Base-by-base conservation (phyloP, 306 rosid genomes). In the Cicer cuneatum region DNA sequence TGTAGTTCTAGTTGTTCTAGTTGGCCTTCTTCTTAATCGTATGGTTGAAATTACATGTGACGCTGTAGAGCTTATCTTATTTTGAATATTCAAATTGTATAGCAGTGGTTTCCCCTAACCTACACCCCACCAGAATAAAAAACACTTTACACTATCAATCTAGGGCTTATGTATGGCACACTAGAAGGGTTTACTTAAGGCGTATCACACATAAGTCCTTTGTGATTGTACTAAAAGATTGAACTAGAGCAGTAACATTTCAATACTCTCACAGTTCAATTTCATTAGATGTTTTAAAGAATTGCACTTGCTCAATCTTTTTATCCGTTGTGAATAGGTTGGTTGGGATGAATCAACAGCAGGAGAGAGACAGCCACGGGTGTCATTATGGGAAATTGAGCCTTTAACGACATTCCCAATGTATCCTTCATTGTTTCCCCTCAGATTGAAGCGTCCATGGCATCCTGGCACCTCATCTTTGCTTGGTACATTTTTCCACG, bases 311-410 rank as follows among this genome's bases (percentile, higher is more conserved):
- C 61, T 52, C 10, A 7, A 19, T 66, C 69, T 41, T 82, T 80
- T 75, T 54, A 15, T 82, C 72, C 45, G 43, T 53, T 59, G 66
- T 81, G 56, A 75, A 51, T 78, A 87, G 98, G 98, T 92, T 68
- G 98, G 96, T 72, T 92, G 98, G 98, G 98, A 92, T 80, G 98
- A 92, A 82, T 90, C 98, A 51, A 88, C 98, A 49, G 92, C 98
- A 51, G 93, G 93, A 66, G 96, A 92, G 82, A 85, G 93, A 79
- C 96, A 88, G 73, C 96, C 98, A 39, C 89, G 98, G 72, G 98
- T 92, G 41, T 92, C 96, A 1, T 75, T 92, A 45, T 92, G 98
- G 98, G 98, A 92, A 85, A 92, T 92, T 78, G 97, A 92, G 83
- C 97, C 97, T 35, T 87, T 92, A 66, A 90, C 97, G 61, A 92